Evolutionary conservation across 139 green algal genomes (phyloP).

Genomic region (Bryopsis sp.): DNA sequence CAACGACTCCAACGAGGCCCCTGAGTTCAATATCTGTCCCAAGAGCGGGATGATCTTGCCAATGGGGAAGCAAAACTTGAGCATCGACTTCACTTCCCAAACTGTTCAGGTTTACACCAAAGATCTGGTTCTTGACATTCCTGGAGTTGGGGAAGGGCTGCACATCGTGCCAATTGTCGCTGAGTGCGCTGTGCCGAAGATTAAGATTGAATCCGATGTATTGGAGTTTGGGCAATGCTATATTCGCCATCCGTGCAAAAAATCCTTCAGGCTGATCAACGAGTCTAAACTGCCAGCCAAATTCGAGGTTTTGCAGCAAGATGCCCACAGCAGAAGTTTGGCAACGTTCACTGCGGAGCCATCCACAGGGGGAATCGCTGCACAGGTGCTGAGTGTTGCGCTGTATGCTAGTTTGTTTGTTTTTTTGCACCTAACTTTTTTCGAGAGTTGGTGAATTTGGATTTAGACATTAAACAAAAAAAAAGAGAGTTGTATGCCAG

Average conservation of each 20-base stretch:
- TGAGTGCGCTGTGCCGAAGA: slow-evolving; percentile 57
- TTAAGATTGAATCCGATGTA: slow-evolving; percentile 30
- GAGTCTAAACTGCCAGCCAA: slow-evolving; percentile 64
- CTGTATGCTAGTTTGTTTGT: no score
- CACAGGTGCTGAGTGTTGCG: no score
- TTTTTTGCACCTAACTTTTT: no score
- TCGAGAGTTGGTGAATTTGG: no score
- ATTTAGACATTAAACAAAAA: no score
- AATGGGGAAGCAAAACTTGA: slow-evolving; percentile 35
- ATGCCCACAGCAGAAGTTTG: slow-evolving; percentile 42
- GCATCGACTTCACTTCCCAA: slow-evolving; percentile 46
- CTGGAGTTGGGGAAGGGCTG: slow-evolving; percentile 32
- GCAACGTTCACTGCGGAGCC: slow-evolving; percentile 41
- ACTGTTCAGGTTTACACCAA: slow-evolving; percentile 21
- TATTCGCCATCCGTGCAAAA: slow-evolving; percentile 56
- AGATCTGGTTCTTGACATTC: slow-evolving; percentile 55
- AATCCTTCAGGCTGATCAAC: slow-evolving; percentile 45
- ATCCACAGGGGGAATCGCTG: slow-evolving; percentile 38
- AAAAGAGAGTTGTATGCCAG: no score
- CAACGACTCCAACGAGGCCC: slow-evolving; percentile 30
- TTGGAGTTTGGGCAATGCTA: slow-evolving; percentile 69
- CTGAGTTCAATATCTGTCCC: slow-evolving; percentile 45
- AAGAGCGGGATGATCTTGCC: slow-evolving; percentile 48
- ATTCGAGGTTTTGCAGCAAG: slow-evolving; percentile 57
- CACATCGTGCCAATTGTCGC: slow-evolving; percentile 36